These are phyloP conservation scores for Penicillium riverlandense DNA, from an alignment of 495 filamentous ascomycete genomes.

Conservation along the genomic window DNA sequence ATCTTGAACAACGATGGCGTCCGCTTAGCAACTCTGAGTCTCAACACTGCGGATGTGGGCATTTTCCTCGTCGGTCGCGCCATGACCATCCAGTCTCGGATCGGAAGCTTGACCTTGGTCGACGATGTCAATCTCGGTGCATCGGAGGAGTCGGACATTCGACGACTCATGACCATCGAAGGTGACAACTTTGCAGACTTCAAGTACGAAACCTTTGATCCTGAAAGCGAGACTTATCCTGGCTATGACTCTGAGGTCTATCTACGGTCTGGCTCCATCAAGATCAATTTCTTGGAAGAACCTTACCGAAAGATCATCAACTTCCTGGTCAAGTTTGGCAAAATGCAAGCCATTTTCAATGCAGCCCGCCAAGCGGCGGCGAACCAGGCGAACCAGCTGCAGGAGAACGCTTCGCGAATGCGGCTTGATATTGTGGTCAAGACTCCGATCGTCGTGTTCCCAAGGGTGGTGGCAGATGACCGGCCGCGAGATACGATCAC, in stretches of 20 bases:
- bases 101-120: slow-evolving; percentile 80
- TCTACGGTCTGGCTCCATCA: slow-evolving; percentile 85
- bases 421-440: slow-evolving; percentile 90
- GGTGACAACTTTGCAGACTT: slow-evolving; percentile 97
- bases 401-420: slow-evolving; percentile 80
- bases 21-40: slow-evolving; percentile 81
- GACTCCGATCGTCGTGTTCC: slow-evolving; percentile 94
- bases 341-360: slow-evolving; percentile 99
- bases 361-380: slow-evolving; percentile 93
- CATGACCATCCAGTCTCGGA: slow-evolving; percentile 76
- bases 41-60: slow-evolving; percentile 84
- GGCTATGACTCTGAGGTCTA: slow-evolving; percentile 93
- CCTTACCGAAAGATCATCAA: slow-evolving; percentile 98
- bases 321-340: slow-evolving; percentile 95
- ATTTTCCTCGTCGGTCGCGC: slow-evolving; percentile 79
- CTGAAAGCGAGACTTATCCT: slow-evolving; percentile 65
- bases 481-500: slow-evolving; percentile 75
- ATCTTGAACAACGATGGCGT: slow-evolving; percentile 99
- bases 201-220: slow-evolving; percentile 90
- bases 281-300: slow-evolving; percentile 92
- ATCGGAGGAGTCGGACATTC: slow-evolving; percentile 66
- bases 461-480: slow-evolving; percentile 55
- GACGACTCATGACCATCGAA: slow-evolving; percentile 86
- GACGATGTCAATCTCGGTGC: slow-evolving; percentile 95
- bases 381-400: slow-evolving; percentile 85